Base-by-base conservation (phyloP, 108 stramenopile species). In the Skeletonema menzelii region DNA sequence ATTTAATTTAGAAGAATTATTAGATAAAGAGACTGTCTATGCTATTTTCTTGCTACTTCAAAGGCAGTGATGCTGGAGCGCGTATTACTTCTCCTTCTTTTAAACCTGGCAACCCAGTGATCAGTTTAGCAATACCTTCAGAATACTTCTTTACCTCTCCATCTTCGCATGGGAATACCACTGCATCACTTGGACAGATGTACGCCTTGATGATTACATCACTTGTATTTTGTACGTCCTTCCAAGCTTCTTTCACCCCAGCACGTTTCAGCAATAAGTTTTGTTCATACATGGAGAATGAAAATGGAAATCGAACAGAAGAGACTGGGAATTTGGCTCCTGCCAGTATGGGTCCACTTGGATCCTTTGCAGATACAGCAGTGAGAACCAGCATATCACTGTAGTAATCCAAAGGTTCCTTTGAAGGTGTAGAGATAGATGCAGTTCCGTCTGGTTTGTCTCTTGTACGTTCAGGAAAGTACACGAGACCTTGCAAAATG, bases 291-390 rank as follows among this genome's bases (percentile, higher is more conserved):
- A 84, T 67, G 42, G 73, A 63, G 55, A 84, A 80, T 12, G 57
- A 49, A 47, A 77, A 78, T 32, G 83, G 83, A 38, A 84, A 76
- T 40, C 83, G 58, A 8, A 67, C 62, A 17, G 44, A 24, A 11
- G 67, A 70, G 24, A 80, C 65, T n/a, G 82, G 82, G 32, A 79
- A 56, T 49, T 75, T 79, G 13, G 82, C 82, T 56, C 82, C 82
- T 27, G 82, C 82, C 65, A 83, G 34, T 40, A 79, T 63, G 20
- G 49, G 49, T 24, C 67, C 76, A 56, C 66, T 65, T 44, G 76
- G 65, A 19, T 62, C 42, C 8, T 46, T 34, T 55, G 63, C 63
- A 55, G 77, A 73, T 14, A 79, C 57, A 19, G 69, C 82, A 49
- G 82, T 83, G n/a, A 83, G 30, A 19, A 83, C 78, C 19, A 83